A percentile compares a stretch with the other conserved stretches of the same genome.
phyloP scores from a whole-genome alignment of 2,329 filamentous ascomycete species.

The Clarireedia hainanense region DNA sequence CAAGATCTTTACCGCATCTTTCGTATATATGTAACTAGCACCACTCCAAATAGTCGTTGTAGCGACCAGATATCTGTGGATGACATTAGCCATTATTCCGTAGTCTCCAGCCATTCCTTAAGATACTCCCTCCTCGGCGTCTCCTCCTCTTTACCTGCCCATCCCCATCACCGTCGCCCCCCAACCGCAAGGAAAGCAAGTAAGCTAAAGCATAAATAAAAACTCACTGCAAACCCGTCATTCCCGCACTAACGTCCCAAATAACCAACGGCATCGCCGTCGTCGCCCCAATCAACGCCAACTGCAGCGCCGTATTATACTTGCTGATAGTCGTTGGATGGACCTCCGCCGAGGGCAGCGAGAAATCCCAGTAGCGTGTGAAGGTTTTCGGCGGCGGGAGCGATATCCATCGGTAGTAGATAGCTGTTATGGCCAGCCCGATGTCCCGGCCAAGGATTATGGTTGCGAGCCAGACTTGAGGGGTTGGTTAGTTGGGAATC shows the following conservation, averaged over 20 bases:
- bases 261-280: constrained; percentile 71
- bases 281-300: constrained; percentile 77
- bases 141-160: not conserved
- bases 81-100: not conserved
- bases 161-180: too few relatives aligned
- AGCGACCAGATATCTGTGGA: constrained; percentile 65
- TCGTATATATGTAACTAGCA: constrained; percentile 82
- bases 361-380: constrained; percentile 93
- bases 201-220: not conserved
- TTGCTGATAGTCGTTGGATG: constrained; percentile 79
- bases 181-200: not conserved
- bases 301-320: constrained; percentile 88
- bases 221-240: constrained; percentile 58
- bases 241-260: constrained; percentile 44
- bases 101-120: not conserved
- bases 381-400: constrained; percentile 91
- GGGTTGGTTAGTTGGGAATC: not conserved
- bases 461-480: constrained; percentile 71
- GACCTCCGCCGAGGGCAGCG: constrained; percentile 78
- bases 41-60: constrained; percentile 91
- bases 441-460: constrained; percentile 87
- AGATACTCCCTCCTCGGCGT: not conserved
- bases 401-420: constrained; percentile 95
- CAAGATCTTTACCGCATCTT: constrained; percentile 86
- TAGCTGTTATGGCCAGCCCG: constrained; percentile 72